Base-by-base conservation (phyloP, 2,329 filamentous ascomycete genomes). In the Fusarium siculi region DNA sequence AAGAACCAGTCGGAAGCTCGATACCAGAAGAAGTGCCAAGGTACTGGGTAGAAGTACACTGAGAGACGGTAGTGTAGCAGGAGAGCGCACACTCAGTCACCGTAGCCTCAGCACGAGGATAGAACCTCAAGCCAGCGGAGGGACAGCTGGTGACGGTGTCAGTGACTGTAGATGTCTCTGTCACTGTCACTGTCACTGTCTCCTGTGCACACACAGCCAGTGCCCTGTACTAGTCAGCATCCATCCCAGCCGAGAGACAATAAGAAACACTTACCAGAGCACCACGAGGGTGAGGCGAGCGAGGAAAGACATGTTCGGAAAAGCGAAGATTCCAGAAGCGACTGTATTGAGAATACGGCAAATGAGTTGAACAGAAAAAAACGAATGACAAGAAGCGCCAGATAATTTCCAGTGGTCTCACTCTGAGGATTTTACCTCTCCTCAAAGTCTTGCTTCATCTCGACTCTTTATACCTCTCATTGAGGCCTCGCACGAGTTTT, bases 41-140 rank as follows among this genome's bases (percentile, higher is more conserved):
- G 32, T 62, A 70, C 21, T 72, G 65, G 8, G 74, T 78, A 23
- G 56, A 68, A 19, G 73, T 76, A 21, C 73, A 77, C 63, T 76
- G 55, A 19, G 60, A 77, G 34, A 74, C 50, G 7, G 68, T 50
- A 32, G 73, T 75, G 67, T 75, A 78, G 60, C 76, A 78, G 19
- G 68, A 74, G 30, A 77, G 68, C 3, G 78, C 76, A 47, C 79
- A 83, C 15, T 68, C 77, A 5, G 80, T 81, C 59, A 54, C 50
- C 1, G 36, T 28, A n/a, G 34, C 36, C 16, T 42, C 36, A 18
- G 36, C 50, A 5, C 36, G 50, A 39, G 34, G 50, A 28, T n/a
- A 53, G 23, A 53, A 53, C 7, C 50, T 53, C 34, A 53, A 37
- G 14, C 34, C 23, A 28, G 50, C 23, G 7, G 19, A 37, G 10